Base-by-base conservation (phyloP, 192 early-diverging fungal genomes). In the Coemansia sp. region DNA sequence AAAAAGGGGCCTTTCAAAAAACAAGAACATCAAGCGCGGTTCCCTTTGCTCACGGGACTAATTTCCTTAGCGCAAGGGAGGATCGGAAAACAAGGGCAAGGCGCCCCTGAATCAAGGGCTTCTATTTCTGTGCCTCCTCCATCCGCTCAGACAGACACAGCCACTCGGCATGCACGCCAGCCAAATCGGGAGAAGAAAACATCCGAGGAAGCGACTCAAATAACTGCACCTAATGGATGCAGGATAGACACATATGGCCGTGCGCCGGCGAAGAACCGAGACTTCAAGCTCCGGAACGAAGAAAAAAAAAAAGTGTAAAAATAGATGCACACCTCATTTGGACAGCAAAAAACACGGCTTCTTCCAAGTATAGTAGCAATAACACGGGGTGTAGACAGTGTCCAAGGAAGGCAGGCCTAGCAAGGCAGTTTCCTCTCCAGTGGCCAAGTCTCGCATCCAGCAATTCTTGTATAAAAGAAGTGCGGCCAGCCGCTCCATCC, bases 301-400 rank as follows among this genome's bases (percentile, higher is more conserved):
- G 22, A 19, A 24, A 47, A 19, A 47, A 19, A 47, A 25, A 24
- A 15, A 27, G 46, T 10, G 19, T 10, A 45, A 51, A 51, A 3
- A 7, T 25, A 20, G 25, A 25, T 51, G 27, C 29, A 15, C 27
- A 32, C 29, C 51, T 31, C 24, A 27, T 51, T 51, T 43, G 24
- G 11, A 14, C 47, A 14, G 24, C 15, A 54, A 27, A 54, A 54
- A 54, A 31, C 51, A 32, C 51, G 51, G 51, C 51, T 31, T 54
- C 29, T 32, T 32, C 51, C 27, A 54, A 54, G 51, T 54, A 54
- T 54, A 54, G 51, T 54, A 54, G 51, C 51, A 54, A 54, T 15
- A 15, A 14, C 29, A 31, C 51, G 15, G 15, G 15, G 29, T 24
- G 19, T 47, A 24, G 20, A 24, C 46, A 47, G 46, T 22, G 22